Evolutionary conservation across 805 yeast genomes (phyloP).

Genomic region (Lipomyces orientalis): DNA sequence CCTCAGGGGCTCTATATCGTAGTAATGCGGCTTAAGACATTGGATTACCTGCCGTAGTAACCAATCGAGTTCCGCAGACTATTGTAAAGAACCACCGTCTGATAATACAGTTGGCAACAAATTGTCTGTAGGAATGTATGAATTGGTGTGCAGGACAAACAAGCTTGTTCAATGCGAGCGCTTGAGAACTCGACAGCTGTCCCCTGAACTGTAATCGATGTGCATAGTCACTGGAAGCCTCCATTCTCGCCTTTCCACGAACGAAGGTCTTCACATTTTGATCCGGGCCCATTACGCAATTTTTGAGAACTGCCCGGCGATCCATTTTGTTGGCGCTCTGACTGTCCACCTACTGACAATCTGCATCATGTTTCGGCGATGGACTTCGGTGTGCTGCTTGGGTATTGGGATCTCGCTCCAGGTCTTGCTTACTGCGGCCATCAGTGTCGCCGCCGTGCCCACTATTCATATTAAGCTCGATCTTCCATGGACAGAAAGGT

Average conservation of each 20-base stretch:
- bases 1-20: neutral
- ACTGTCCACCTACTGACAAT: neutral
- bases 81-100: neutral
- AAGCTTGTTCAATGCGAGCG: neutral
- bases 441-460: slow-evolving; percentile 21
- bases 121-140: neutral
- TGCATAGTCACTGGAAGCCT: neutral
- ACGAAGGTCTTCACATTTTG: neutral
- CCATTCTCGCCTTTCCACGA: neutral
- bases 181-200: neutral
- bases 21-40: too few relatives aligned
- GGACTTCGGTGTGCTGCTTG: neutral
- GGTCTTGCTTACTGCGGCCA: neutral
- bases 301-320: neutral
- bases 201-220: neutral
- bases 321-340: neutral
- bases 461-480: slow-evolving; percentile 20
- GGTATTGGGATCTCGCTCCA: neutral
- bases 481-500: slow-evolving; percentile 31
- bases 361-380: neutral
- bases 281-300: neutral
- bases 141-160: neutral
- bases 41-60: neutral
- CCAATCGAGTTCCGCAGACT: neutral
- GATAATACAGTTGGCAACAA: neutral